These are phyloP conservation scores for Brassica cretica DNA, from an alignment of 345 rosid species.

Conservation along the genomic window DNA sequence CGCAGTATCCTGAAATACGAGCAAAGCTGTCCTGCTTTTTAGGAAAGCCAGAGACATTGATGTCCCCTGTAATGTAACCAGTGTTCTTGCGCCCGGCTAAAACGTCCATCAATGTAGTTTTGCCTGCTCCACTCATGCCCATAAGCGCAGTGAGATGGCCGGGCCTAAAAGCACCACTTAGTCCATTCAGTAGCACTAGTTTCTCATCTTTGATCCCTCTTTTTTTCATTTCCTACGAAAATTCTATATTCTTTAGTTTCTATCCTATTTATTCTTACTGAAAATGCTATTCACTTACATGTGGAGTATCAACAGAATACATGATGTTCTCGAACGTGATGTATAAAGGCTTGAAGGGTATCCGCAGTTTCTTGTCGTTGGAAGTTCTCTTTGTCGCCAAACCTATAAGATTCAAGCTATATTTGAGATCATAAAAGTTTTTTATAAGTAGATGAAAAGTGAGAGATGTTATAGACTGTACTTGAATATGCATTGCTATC, in stretches of 20 bases:
- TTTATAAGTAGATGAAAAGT: neutral
- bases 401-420: neutral
- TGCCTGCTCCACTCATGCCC: conserved; percentile 44
- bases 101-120: conserved; percentile 41
- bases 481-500: conserved; percentile 4
- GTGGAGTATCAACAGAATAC: conserved; percentile 45
- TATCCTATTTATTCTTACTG: too few species aligned
- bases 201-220: conserved; percentile 33
- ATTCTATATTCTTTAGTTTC: neutral
- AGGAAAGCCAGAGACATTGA: conserved; percentile 34
- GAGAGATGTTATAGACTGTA: neutral
- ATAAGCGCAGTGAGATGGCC: conserved; percentile 39
- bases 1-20: conserved; percentile 40
- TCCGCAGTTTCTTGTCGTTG: conserved; percentile 25
- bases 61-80: conserved; percentile 34
- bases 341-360: conserved; percentile 42
- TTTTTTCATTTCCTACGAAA: conserved; percentile 36
- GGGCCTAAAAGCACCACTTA: conserved; percentile 40
- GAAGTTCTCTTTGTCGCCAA: neutral
- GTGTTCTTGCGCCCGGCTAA: conserved; percentile 43
- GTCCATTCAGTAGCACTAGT: conserved; percentile 29
- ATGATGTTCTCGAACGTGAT: conserved; percentile 46
- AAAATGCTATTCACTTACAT: conserved; percentile 27
- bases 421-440: neutral
- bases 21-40: conserved; percentile 41